Base-by-base conservation (phyloP, 1,284 basidiomycete species). In the Cutaneotrichosporon cyanovorans region DNA sequence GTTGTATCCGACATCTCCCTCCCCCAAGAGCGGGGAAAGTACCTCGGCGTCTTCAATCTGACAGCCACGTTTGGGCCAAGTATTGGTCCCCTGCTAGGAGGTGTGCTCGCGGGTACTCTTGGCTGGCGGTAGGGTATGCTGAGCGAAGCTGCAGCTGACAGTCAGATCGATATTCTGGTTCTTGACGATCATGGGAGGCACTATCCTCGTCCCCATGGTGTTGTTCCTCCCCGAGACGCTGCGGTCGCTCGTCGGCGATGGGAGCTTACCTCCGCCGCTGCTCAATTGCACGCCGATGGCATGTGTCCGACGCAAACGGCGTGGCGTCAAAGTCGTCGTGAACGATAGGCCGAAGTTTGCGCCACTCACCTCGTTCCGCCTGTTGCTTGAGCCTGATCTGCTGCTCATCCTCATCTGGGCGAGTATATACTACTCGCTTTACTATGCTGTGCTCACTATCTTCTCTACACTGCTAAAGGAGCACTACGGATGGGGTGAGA, bases 181-280 rank as follows among this genome's bases (percentile, higher is more conserved):
- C 33, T 50, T 58, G 15, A 50, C 53, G n/a, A 57, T 60, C 31
- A 37, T 49, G 15, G 51, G 52, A 20, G 52, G 50, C 7, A 30
- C 40, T 0, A 48, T 50, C 30, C 43, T 62, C 8, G 37, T 51
- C 11, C 41, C 50, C 4, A 51, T 58, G 20, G 39, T 59, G 18
- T 30, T 62, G 53, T 60, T 62, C 34, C 48, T 65, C 18, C 66
- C 66, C 1, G 66, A 68, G 42, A 66, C 66, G n/a, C 55, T 68
- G 3, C 56, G 66, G 5, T 41, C 52, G 2, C 50, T 66, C 2
- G 66, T 68, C 3, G 66, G 61, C 1, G 60, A 66, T 34, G 66
- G 66, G 2, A 59, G 60, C 1, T 42, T 57, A 1, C 52, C 59
- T 0, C 61, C 63, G 11, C 63, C 63, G 11, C 18, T 53, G 14